Evolutionary conservation across 1,284 basidiomycete genomes (phyloP), one percentile per base, ranked within the genome.

Genomic region (Fomitopsis pinicola): DNA sequence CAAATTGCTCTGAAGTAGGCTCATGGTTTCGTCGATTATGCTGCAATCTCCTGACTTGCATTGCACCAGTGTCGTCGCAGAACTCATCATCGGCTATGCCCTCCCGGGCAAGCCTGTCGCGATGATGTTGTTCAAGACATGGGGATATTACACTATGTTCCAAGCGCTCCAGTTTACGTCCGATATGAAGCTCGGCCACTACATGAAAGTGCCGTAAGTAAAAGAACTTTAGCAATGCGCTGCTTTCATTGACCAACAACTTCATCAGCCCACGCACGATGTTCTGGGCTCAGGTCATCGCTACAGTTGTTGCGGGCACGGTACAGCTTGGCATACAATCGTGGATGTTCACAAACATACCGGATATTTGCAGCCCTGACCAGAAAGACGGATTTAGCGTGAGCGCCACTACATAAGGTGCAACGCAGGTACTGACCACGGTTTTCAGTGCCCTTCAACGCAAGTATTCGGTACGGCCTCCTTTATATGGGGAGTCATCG

Each of bases 131-230:
- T 76, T 80, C 84, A 94, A 82, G 75, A 82, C 82, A 15, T 80
- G 75, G 62, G 78, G 75, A 4, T 80, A 79, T 61, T 78, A 80
- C 66, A 75, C 77, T 26, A 77, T 80, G 70, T 70, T 70, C 1
- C 80, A 81, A 64, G 69, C 69, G 4, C 60, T 71, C 59, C 64
- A 65, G 38, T 90, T 90, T 71, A 81, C 87, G 5, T 82, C 82
- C 15, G 88, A 91, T 71, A 86, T 88, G 73, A 88, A 89, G 70
- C 80, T 89, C 56, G 87, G 86, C 3, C 87, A 89, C 64, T 89
- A 89, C 75, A 89, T 89, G 87, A 89, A 90, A 70, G 76, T 88
- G 35, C 78, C 81, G 62, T 72, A 58, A 36, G 71, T 66, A 33
- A 2, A 22, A 22, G 22, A 22, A 22, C 22, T 22, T 22, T 2